A percentile compares a stretch with the other conserved stretches of the same genome.
phyloP scores from a whole-genome alignment of 192 early-diverging fungal species.

The Backusella australiensis region DNA sequence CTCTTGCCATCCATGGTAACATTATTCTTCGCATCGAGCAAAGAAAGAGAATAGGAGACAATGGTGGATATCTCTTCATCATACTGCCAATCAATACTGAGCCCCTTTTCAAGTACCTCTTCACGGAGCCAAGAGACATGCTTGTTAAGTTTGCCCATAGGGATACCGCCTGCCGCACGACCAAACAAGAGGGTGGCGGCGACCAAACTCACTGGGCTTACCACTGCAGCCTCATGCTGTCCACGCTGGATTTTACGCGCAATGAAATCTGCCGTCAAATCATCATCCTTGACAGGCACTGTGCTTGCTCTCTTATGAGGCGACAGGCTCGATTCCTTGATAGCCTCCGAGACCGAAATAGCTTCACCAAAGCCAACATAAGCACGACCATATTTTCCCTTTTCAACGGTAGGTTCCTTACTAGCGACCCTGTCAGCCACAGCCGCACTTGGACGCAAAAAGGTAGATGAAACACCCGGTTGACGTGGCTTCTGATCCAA shows the following conservation, averaged over 20 bases:
- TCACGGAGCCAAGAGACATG: constrained; percentile 28
- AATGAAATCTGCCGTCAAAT: constrained; percentile 21
- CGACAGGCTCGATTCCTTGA: neutral
- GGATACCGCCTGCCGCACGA: constrained; percentile 18
- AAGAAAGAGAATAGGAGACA: constrained; percentile 26
- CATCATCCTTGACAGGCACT: neutral
- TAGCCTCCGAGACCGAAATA: neutral
- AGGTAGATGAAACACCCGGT: constrained; percentile 8
- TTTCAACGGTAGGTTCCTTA: constrained; percentile 19
- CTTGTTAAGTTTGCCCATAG: constrained; percentile 23
- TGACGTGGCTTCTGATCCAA: constrained; percentile 32
- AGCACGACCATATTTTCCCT: constrained; percentile 34
- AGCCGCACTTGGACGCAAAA: constrained; percentile 30
- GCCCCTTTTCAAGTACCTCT: constrained; percentile 14
- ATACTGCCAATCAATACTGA: constrained; percentile 36
- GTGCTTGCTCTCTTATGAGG: constrained; percentile 1
- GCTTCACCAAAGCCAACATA: constrained; percentile 28
- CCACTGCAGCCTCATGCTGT: constrained; percentile 19
- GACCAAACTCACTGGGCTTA: constrained; percentile 31
- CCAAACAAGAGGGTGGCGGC: constrained; percentile 29
- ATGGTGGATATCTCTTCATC: constrained; percentile 34
- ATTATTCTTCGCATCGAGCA: constrained; percentile 32
- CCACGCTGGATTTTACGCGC: constrained; percentile 25
- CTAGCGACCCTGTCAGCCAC: constrained; percentile 16
- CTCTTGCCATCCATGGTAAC: constrained; percentile 33